These are phyloP conservation scores for Caloboletus firmus DNA, from an alignment of 1,284 basidiomycete genomes.

Conservation along the genomic window DNA sequence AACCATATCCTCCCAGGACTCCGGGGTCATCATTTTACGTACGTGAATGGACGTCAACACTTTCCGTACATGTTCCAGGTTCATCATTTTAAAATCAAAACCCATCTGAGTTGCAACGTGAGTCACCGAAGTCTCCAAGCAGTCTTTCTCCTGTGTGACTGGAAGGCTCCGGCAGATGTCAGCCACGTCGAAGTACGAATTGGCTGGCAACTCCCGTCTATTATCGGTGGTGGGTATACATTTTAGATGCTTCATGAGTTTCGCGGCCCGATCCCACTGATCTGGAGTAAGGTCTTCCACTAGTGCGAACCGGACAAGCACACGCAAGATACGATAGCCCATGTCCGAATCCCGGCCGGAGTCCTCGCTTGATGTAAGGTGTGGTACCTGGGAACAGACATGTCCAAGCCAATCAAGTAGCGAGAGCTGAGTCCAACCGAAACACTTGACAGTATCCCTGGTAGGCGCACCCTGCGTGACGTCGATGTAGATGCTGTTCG, in stretches of 20 bases:
- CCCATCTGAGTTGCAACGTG: background rate
- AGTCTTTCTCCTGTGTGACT: constrained; percentile 8
- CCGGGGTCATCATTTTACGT: background rate
- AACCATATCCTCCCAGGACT: constrained; percentile 10
- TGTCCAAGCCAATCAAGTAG: constrained; percentile 40
- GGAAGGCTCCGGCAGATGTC: constrained; percentile 23
- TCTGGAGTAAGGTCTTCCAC: constrained; percentile 58
- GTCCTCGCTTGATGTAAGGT: constrained; percentile 7
- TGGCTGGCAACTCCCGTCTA: constrained; percentile 14
- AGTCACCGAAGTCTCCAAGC: constrained; percentile 2
- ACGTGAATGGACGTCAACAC: constrained; percentile 1
- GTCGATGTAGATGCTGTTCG: constrained; percentile 35
- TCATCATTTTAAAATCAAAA: background rate
- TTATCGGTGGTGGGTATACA: constrained; percentile 83
- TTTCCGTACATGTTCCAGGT: background rate
- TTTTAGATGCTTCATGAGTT: constrained; percentile 56
- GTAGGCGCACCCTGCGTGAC: constrained; percentile 62
- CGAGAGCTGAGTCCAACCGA: constrained; percentile 74
- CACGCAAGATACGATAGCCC: constrained; percentile 46
- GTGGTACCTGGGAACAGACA: background rate
- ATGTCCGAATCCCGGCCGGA: constrained; percentile 50
- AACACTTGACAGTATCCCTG: constrained; percentile 63
- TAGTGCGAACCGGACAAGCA: constrained; percentile 76
- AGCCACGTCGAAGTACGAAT: constrained; percentile 27
- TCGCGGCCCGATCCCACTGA: constrained; percentile 69